phyloP scores from a whole-genome alignment of 2,329 filamentous ascomycete species.

The Aschersonia sp. region DNA sequence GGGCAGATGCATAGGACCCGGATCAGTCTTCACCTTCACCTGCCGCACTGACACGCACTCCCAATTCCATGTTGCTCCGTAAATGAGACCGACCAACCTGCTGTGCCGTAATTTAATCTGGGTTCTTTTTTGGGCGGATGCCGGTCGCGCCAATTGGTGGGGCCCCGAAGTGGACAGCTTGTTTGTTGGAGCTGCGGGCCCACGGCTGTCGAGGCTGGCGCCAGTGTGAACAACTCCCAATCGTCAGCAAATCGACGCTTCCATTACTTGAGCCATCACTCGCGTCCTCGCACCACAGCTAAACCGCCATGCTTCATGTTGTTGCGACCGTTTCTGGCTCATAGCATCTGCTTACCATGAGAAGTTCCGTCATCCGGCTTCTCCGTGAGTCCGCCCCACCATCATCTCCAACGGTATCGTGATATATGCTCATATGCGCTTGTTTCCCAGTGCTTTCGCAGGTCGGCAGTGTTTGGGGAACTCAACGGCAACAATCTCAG shows the following conservation, averaged over 20 bases:
- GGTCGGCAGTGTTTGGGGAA: constrained; percentile 20
- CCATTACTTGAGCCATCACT: neutral
- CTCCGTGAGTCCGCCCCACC: constrained; percentile 21
- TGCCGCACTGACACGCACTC: too few species aligned
- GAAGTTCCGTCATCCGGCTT: constrained; percentile 23
- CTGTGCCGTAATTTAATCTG: too few species aligned
- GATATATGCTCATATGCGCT: constrained; percentile 10
- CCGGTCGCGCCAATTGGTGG: too few species aligned
- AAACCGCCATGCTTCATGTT: constrained; percentile 13
- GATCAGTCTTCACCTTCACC: too few species aligned
- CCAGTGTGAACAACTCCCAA: neutral
- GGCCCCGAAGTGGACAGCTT: constrained; percentile 7
- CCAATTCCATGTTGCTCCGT: too few species aligned
- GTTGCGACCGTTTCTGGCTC: constrained; percentile 11
- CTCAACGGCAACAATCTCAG: constrained; percentile 23
- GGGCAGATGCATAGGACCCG: too few species aligned
- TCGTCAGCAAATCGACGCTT: too few species aligned
- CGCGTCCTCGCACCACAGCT: too few species aligned
- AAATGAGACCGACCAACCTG: too few species aligned
- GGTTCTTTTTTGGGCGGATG: too few species aligned
- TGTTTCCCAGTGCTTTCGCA: constrained; percentile 30
- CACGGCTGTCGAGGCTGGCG: neutral
- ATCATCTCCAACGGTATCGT: constrained; percentile 1
- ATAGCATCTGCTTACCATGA: constrained; percentile 25
- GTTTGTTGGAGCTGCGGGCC: constrained; percentile 1